Percentiles rank a stretch among this genome's conserved stretches.
Conservation (phyloP, 345 rosid species). For the Sapria himalayana region DNA sequence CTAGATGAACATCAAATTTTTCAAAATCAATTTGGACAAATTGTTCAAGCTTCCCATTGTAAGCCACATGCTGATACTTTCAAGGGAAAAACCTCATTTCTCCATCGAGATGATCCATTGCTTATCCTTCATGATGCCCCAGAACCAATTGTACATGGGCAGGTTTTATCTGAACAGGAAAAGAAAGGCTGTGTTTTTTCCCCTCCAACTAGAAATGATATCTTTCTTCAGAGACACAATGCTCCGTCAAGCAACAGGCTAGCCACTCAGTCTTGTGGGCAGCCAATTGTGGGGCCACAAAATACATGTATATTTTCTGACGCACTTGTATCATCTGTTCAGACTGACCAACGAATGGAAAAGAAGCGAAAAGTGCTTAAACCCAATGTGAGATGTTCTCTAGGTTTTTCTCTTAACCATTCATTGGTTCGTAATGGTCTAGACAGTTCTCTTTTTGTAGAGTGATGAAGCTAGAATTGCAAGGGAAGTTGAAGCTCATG, state of each 20-base stretch:
- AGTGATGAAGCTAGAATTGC: constrained; percentile 39
- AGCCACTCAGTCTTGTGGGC: constrained; percentile 13
- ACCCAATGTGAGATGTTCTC: not conserved
- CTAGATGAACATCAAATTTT: constrained; percentile 46
- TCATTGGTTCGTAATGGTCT: constrained; percentile 5
- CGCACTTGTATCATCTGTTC: constrained; percentile 19
- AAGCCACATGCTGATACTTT: constrained; percentile 28
- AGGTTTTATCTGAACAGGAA: constrained; percentile 38
- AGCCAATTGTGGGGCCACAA: constrained; percentile 19
- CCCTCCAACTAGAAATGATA: constrained; percentile 39
- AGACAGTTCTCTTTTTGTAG: constrained; percentile 21
- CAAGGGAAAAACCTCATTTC: constrained; percentile 29
- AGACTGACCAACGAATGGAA: constrained; percentile 17
- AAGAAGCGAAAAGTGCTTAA: constrained; percentile 37
- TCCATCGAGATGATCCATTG: constrained; percentile 38
- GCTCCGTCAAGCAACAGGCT: constrained; percentile 22
- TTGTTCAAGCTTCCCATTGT: constrained; percentile 29
- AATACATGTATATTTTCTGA: constrained; percentile 20
- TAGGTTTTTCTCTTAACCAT: constrained; percentile 5
- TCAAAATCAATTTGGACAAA: constrained; percentile 38
- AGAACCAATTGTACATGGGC: constrained; percentile 36
- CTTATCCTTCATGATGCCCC: constrained; percentile 28
- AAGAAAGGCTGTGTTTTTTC: constrained; percentile 26
- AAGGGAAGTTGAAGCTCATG: constrained; percentile 56
- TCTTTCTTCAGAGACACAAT: constrained; percentile 23